Base-by-base conservation (phyloP, 2,329 filamentous ascomycete genomes). In the Orbilia quercus region DNA sequence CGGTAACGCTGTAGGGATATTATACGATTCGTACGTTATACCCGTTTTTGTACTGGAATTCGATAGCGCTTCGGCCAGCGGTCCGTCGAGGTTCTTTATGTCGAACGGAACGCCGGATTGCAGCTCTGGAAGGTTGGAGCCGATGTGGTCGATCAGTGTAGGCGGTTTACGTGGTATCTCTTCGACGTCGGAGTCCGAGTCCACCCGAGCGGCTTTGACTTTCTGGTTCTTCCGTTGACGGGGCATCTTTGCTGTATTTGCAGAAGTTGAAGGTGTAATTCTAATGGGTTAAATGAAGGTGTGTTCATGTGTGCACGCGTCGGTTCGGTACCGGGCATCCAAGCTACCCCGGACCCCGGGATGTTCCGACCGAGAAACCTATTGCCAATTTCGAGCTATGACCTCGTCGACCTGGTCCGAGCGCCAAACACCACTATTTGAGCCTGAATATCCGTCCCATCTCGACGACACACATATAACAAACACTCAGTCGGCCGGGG, bases 61-160 rank as follows among this genome's bases (percentile, higher is more conserved):
- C 59, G 58, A 23, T 79, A 77, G 28, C 82, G 81, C n/a, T 84
- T 82, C 80, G 84, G 80, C 60, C 82, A 81, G 79, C 88, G 82
- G 76, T 90, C 81, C 79, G 87, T 63, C 34, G 12, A 72, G 51
- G 1, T 65, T 16, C 11, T 59, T 55, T 11, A 72, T n/a, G 25
- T 65, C 53, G 47, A 72, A 72, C 2, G 59, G 67, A n/a, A 72
- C 59, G 22, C 67, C 67, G 25, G 54, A 23, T 16, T 64, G n/a
- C 16, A 72, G 34, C 1, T 45, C 79, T 75, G 86, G 51, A 40
- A 64, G 36, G 22, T 51, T 85, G 75, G 91, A 85, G 59, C 89
- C 84, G 70, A 91, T 91, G 28, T 93, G 79, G 65, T 93, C 84
- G 69, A 92, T 84, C n/a, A n/a, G n/a, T n/a, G n/a, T n/a, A n/a